Percentiles rank a stretch among this genome's conserved stretches.
These are phyloP conservation scores for Achaetomium macrosporum DNA, from an alignment of 2,329 filamentous ascomycete genomes.

Conservation along the genomic window DNA sequence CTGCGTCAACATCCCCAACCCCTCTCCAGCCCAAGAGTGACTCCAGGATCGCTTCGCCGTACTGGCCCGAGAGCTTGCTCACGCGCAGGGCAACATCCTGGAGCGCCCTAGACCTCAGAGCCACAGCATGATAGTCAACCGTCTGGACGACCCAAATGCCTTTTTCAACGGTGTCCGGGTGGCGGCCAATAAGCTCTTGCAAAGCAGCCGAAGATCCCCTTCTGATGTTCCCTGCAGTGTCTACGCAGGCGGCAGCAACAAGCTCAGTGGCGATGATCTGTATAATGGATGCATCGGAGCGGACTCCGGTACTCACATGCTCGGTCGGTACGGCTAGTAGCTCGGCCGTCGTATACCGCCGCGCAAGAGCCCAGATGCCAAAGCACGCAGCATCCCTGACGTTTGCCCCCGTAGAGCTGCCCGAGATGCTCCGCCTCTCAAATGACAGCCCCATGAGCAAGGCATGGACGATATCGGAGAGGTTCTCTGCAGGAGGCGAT, in stretches of 20 bases:
- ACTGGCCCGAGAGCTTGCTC: conserved; percentile 61
- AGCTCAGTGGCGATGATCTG: conserved; percentile 78
- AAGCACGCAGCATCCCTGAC: conserved; percentile 95
- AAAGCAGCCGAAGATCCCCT: conserved; percentile 88
- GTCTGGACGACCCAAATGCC: conserved; percentile 83
- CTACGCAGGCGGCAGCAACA: conserved; percentile 73
- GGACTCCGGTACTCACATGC: conserved; percentile 35
- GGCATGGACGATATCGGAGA: conserved; percentile 69
- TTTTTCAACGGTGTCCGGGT: conserved; percentile 75
- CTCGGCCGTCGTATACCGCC: conserved; percentile 78
- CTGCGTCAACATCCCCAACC: conserved; percentile 69
- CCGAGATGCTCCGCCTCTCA: conserved; percentile 79
- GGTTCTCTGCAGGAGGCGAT: conserved; percentile 64
- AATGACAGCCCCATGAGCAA: conserved; percentile 77
- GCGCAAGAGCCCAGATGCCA: conserved; percentile 86
- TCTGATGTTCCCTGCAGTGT: conserved; percentile 88
- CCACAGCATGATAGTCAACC: conserved; percentile 90
- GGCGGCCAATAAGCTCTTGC: conserved; percentile 87
- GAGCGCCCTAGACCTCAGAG: conserved; percentile 77
- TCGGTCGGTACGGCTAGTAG: conserved; percentile 56
- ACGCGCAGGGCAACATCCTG: conserved; percentile 67
- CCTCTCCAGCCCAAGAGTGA: conserved; percentile 81
- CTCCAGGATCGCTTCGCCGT: conserved; percentile 63
- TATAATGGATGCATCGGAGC: conserved; percentile 48
- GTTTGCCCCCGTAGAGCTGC: conserved; percentile 79